Evolutionary conservation across 345 rosid genomes (phyloP), one percentile per base, ranked within the genome.

Genomic region (Acer saccharum): DNA sequence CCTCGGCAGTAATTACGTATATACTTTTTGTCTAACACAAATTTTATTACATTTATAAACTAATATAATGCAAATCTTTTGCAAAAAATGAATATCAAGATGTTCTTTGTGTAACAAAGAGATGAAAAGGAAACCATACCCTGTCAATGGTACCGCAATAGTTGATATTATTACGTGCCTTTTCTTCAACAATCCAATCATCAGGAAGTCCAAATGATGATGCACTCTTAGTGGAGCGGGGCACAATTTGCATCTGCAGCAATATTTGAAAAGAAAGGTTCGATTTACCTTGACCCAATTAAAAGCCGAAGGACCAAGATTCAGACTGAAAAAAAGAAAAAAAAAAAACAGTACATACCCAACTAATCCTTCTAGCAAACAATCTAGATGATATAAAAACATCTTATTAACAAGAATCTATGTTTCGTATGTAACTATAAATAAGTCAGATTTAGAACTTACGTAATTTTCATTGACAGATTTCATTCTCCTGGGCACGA

Each of bases 141-240:
- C 66, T 78, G 83, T 87, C 90, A 76, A 76, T 25, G 1, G 20
- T 29, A 68, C 79, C 80, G 27, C 63, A 44, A 48, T 81, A 81
- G 4, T 50, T 71, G 70, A 16, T 16, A 65, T 73, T 83, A 18
- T 18, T 64, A 6, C 83, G 81, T 25, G 80, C 79, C 73, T 50
- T 82, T 74, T 78, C 81, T 76, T 85, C 79, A 39, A 87, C 83
- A 16, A 77, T 35, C 90, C 90, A 87, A 76, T 75, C 76, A 58
- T 75, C 58, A 7, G 86, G 88, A 65, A 85, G 81, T 48, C 68
- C 44, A 35, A 84, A 78, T 10, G 65, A 4, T 23, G 88, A 68
- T 50, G 61, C 4, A 21, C 58, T 64, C 7, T 44, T 79, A 60
- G 55, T 39, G 41, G 60, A 71, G 69, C 13, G 21, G 32, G 84